Evolutionary conservation across 352 stramenopile genomes (phyloP).

Genomic region (Phytophthora cryptogea): DNA sequence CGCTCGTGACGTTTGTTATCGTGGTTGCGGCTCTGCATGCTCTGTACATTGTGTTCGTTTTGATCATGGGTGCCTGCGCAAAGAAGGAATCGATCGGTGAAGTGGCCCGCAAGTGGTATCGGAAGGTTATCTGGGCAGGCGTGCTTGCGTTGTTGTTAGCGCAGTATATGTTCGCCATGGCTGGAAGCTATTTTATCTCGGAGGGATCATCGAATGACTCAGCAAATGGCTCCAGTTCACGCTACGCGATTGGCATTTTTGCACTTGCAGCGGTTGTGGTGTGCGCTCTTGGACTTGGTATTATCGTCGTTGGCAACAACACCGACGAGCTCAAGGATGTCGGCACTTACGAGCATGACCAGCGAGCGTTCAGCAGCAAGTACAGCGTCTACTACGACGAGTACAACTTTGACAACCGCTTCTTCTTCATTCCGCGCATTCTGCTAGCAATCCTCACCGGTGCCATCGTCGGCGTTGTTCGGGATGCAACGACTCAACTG

Average conservation of each 20-base stretch:
- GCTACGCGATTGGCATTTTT: conserved; percentile 52
- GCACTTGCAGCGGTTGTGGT: conserved; percentile 53
- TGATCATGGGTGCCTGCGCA: conserved; percentile 47
- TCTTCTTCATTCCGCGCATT: conserved; percentile 86
- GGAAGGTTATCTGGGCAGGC: conserved; percentile 78
- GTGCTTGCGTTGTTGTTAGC: conserved; percentile 75
- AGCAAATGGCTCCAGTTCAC: conserved; percentile 33
- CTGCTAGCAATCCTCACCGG: conserved; percentile 72
- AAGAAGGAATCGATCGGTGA: conserved; percentile 71
- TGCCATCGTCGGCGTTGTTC: conserved; percentile 71
- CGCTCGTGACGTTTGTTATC: conserved; percentile 60
- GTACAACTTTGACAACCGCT: conserved; percentile 91
- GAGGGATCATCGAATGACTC: conserved; percentile 35
- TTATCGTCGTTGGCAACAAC: conserved; percentile 71
- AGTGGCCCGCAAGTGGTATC: conserved; percentile 69
- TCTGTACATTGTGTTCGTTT: conserved; percentile 63
- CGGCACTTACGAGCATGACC: conserved; percentile 75
- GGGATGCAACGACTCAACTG: conserved; percentile 72
- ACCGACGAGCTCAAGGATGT: conserved; percentile 74
- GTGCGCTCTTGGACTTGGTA: conserved; percentile 65
- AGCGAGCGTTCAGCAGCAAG: conserved; percentile 78
- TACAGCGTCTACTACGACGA: conserved; percentile 90
- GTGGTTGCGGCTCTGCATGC: conserved; percentile 65
- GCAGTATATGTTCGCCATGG: conserved; percentile 90
- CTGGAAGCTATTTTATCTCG: conserved; percentile 77